Percentiles rank a stretch among this genome's conserved stretches.
These are phyloP conservation scores for Globisporangium radiosum DNA, from an alignment of 352 stramenopile genomes.

Conservation along the genomic window DNA sequence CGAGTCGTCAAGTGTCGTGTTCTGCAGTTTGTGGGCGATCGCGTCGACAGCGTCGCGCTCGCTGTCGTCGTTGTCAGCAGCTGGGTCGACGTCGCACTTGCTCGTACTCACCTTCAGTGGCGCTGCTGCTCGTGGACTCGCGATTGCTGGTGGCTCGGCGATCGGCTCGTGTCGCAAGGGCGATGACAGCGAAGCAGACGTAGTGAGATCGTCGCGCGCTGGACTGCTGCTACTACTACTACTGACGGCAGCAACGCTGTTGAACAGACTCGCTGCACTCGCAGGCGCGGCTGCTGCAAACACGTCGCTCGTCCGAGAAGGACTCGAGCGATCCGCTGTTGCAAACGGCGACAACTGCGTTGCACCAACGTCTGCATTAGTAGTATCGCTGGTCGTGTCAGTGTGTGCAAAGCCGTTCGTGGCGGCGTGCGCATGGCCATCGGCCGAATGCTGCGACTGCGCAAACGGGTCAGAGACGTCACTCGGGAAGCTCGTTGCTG, in stretches of 20 bases:
- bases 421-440: no score
- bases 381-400: no score
- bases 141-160: conserved; percentile 15
- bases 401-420: no score
- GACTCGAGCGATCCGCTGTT: conserved; percentile 5
- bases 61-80: conserved; percentile 3
- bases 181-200: neutral
- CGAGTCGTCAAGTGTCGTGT: conserved; percentile 50
- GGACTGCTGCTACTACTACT: neutral
- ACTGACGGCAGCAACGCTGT: neutral
- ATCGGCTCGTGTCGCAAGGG: conserved; percentile 15
- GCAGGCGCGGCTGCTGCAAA: conserved; percentile 23
- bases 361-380: neutral
- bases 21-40: conserved; percentile 4
- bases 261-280: conserved; percentile 35
- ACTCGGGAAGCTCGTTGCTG: neutral
- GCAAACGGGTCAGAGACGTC: conserved; percentile 12
- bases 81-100: conserved; percentile 6
- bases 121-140: neutral
- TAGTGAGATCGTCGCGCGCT: neutral
- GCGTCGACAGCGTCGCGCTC: conserved; percentile 2
- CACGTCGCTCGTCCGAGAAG: conserved; percentile 22
- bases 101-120: neutral
- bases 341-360: neutral
- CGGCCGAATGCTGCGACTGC: neutral